A percentile compares a stretch with the other conserved stretches of the same genome.
These are phyloP conservation scores for Boletus subparvulus DNA, from an alignment of 768 basidiomycete genomes.

Conservation along the genomic window DNA sequence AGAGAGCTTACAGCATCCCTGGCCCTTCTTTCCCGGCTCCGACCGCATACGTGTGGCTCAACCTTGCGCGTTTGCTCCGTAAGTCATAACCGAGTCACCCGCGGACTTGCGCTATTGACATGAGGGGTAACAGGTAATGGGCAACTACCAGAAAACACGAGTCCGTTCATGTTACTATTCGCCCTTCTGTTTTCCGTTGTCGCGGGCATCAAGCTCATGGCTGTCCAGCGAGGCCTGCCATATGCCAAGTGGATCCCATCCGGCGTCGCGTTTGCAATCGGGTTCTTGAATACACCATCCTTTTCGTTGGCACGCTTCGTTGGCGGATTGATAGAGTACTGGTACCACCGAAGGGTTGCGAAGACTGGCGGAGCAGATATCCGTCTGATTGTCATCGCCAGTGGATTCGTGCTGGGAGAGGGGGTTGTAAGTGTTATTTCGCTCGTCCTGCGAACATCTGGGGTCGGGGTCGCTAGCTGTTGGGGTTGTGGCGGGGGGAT, in stretches of 20 bases:
- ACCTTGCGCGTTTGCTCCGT: conserved; percentile 75
- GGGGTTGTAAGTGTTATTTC: conserved; percentile 85
- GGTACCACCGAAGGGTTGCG: conserved; percentile 55
- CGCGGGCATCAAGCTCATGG: conserved; percentile 65
- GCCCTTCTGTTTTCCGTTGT: conserved; percentile 68
- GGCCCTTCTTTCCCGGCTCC: conserved; percentile 96
- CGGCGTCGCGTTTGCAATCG: conserved; percentile 92
- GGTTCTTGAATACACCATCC: conserved; percentile 93
- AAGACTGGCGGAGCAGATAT: conserved; percentile 59
- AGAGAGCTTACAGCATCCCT: conserved; percentile 83
- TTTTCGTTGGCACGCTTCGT: conserved; percentile 91
- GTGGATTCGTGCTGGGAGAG: conserved; percentile 95
- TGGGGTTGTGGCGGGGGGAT: conserved; percentile 81
- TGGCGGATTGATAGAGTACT: conserved; percentile 80
- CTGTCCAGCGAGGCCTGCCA: conserved; percentile 45
- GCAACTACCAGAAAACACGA: conserved; percentile 72
- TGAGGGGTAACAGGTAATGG: conserved; percentile 61
- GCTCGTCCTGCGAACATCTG: conserved; percentile 69
- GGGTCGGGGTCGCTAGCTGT: conserved; percentile 76
- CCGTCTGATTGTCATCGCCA: conserved; percentile 81
- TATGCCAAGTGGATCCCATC: conserved; percentile 85
- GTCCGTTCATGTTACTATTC: conserved; percentile 76
- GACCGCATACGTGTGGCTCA: conserved; percentile 91
- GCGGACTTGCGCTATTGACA: conserved; percentile 1
- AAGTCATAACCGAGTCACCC: conserved; percentile 28